Percentiles rank a stretch among this genome's conserved stretches.
Conservation (phyloP, 2,329 filamentous ascomycete genomes). For the Alternaria sp. region DNA sequence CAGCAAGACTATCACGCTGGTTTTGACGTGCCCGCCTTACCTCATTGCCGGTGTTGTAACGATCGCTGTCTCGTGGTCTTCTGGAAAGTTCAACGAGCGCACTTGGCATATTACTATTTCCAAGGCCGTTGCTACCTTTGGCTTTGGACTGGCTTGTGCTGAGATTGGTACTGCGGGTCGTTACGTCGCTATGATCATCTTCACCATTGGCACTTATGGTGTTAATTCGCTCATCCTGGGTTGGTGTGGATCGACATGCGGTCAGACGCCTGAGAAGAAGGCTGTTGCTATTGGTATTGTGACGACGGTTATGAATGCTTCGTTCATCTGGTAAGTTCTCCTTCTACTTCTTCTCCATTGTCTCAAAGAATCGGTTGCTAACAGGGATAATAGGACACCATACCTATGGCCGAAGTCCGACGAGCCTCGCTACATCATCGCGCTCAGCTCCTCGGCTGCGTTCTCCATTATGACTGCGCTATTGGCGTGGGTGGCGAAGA, state of each 20-base stretch:
- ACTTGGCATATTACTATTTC: constrained; percentile 51
- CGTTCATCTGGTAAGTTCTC: constrained; percentile 47
- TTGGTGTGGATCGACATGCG: constrained; percentile 54
- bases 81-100: constrained; percentile 48
- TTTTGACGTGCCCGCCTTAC: constrained; percentile 52
- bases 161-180: constrained; percentile 46
- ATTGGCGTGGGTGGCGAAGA: constrained; percentile 41
- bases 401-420: constrained; percentile 45
- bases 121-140: constrained; percentile 48
- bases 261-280: constrained; percentile 56
- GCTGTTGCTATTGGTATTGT: constrained; percentile 54
- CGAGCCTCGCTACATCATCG: constrained; percentile 38
- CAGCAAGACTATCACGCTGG: constrained; percentile 56
- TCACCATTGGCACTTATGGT: constrained; percentile 45
- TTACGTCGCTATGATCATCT: constrained; percentile 41
- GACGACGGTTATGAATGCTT: constrained; percentile 52
- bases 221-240: constrained; percentile 53
- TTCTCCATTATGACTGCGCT: constrained; percentile 41
- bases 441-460: constrained; percentile 38
- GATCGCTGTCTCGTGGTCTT: constrained; percentile 44
- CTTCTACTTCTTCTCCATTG: background rate
- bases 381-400: constrained; percentile 31
- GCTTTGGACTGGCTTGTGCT: constrained; percentile 47
- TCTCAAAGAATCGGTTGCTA: background rate
- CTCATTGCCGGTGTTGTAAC: constrained; percentile 36